Conservation (phyloP, 1,139 yeast genomes). For the Geotrichum citri-aurantii region DNA sequence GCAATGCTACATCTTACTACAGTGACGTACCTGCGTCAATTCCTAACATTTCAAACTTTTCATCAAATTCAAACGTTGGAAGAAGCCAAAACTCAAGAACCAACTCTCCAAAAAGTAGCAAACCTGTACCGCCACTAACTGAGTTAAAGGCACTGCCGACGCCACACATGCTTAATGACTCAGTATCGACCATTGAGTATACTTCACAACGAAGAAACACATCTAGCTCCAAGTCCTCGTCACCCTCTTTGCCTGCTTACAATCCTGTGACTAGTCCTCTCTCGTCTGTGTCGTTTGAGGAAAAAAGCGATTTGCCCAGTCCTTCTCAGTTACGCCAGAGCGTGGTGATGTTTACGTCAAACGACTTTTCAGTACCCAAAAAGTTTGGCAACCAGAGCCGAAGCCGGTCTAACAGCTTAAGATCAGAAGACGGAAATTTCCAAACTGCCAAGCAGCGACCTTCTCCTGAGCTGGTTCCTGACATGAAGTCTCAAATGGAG, state of each 20-base stretch:
- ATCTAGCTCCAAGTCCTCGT: not conserved
- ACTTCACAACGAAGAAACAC: slow-evolving; percentile 29
- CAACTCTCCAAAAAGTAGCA: not conserved
- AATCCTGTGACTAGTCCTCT: slow-evolving; percentile 18
- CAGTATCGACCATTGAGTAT: slow-evolving; percentile 28
- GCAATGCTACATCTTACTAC: not conserved
- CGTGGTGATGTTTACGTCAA: slow-evolving; percentile 28
- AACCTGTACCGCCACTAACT: slow-evolving; percentile 3
- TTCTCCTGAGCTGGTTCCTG: slow-evolving; percentile 27
- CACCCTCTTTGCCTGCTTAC: slow-evolving; percentile 18
- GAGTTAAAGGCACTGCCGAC: slow-evolving; percentile 29
- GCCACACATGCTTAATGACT: slow-evolving; percentile 33
- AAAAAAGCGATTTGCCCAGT: slow-evolving; percentile 28
- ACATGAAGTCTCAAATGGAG: slow-evolving; percentile 24
- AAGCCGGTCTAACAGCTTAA: not conserved
- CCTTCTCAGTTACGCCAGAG: slow-evolving; percentile 32
- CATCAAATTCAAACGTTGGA: too few relatives aligned
- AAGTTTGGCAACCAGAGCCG: slow-evolving; percentile 22
- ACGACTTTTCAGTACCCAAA: slow-evolving; percentile 34
- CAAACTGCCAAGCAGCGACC: slow-evolving; percentile 10
- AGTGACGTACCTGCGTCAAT: not conserved
- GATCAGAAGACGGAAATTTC: not conserved
- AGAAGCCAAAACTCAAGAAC: too few relatives aligned
- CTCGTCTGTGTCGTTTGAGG: slow-evolving; percentile 7
- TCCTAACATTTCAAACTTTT: not conserved